A percentile compares a stretch with the other conserved stretches of the same genome.
Evolutionary conservation across 2,329 filamentous ascomycete genomes (phyloP).

Genomic region (Calonectria ilicicola): DNA sequence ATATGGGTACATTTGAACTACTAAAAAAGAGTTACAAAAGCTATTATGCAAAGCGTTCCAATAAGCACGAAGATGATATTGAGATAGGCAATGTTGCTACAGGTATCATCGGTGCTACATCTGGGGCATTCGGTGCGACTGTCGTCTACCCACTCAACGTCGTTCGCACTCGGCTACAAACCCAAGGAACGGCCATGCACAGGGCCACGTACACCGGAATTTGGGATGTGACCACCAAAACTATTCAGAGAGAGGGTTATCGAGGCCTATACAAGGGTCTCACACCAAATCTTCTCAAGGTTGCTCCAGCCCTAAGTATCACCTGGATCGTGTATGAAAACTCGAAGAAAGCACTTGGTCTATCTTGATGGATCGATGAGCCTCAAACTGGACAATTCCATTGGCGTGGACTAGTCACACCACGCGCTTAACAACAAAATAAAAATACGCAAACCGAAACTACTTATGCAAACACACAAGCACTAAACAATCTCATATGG

Average conservation of each 20-base stretch:
- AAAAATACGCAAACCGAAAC: neutral
- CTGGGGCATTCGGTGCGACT: constrained; percentile 91
- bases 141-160: constrained; percentile 96
- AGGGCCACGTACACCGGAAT: constrained; percentile 92
- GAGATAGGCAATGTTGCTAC: constrained; percentile 85
- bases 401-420: constrained; percentile 23
- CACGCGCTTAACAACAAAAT: constrained; percentile 10
- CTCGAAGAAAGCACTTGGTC: constrained; percentile 77
- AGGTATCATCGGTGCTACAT: constrained; percentile 89
- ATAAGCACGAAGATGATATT: constrained; percentile 86
- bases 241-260: constrained; percentile 83
- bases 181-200: constrained; percentile 93
- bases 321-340: constrained; percentile 96
- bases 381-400: neutral
- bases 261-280: constrained; percentile 94
- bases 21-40: constrained; percentile 81
- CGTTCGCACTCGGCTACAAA: constrained; percentile 90
- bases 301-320: constrained; percentile 95
- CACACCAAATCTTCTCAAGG: constrained; percentile 95
- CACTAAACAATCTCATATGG: constrained; percentile 21
- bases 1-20: constrained; percentile 94
- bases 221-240: constrained; percentile 87
- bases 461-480: neutral
- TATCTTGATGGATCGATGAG: constrained; percentile 51
- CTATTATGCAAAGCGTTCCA: constrained; percentile 75